Conservation (phyloP, 371 early-diverging fungal genomes). For the Mucor saturninus region DNA sequence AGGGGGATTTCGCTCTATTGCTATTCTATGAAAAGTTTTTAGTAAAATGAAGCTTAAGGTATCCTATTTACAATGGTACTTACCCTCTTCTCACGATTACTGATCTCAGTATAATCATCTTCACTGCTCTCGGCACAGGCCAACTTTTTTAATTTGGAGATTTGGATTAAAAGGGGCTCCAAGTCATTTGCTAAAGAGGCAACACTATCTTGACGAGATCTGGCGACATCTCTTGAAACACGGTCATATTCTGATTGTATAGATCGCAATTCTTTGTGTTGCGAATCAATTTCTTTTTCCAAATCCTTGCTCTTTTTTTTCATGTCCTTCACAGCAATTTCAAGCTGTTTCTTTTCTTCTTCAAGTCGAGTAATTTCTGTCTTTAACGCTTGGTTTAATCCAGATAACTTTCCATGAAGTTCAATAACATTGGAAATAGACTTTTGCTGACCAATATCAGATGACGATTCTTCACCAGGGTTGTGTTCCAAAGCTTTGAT, state of each 20-base stretch:
- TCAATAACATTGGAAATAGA: slow-evolving; percentile 23
- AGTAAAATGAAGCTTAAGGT: too few species aligned
- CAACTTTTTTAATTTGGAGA: slow-evolving; percentile 32
- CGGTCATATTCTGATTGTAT: slow-evolving; percentile 36
- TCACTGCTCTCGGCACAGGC: slow-evolving; percentile 5
- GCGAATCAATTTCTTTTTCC: slow-evolving; percentile 31
- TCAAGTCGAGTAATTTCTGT: slow-evolving; percentile 34
- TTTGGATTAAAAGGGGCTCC: slow-evolving; percentile 44
- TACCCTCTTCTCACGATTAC: slow-evolving; percentile 6
- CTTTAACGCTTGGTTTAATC: slow-evolving; percentile 25
- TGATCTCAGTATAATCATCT: neutral
- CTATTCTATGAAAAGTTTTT: neutral
- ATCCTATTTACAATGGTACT: neutral
- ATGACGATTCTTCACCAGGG: neutral
- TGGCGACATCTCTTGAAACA: slow-evolving; percentile 24
- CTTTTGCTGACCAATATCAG: neutral
- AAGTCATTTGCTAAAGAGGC: slow-evolving; percentile 36
- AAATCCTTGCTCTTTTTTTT: slow-evolving; percentile 26
- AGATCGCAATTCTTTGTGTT: slow-evolving; percentile 30
- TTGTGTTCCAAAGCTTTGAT: slow-evolving; percentile 42
- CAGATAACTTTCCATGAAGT: slow-evolving; percentile 29
- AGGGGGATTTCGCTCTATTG: slow-evolving; percentile 14
- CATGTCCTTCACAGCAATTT: slow-evolving; percentile 21
- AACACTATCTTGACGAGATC: slow-evolving; percentile 24
- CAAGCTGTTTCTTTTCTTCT: slow-evolving; percentile 29